Conservation (phyloP, 495 filamentous ascomycete species). For the Ramalina peruviana region DNA sequence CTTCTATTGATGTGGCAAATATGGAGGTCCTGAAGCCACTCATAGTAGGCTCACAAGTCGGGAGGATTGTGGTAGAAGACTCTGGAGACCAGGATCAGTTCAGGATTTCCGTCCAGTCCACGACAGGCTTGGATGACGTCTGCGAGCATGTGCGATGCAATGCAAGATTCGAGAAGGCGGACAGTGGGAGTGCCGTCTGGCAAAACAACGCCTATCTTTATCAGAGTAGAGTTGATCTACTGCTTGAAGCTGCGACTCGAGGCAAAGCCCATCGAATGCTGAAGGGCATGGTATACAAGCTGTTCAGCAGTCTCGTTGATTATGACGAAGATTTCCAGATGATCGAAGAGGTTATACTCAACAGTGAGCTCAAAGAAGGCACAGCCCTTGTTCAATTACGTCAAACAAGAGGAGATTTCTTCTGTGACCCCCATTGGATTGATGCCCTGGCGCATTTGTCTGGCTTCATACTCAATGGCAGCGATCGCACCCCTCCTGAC, state of each 20-base stretch:
- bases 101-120: too few species aligned
- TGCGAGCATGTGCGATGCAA: too few species aligned
- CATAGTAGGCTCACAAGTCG: conserved; percentile 20
- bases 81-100: too few species aligned
- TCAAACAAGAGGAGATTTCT: conserved; percentile 22
- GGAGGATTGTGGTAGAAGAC: too few species aligned
- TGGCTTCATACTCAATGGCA: conserved; percentile 51
- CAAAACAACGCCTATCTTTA: conserved; percentile 22
- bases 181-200: too few species aligned
- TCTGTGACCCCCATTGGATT: conserved; percentile 27
- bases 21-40: conserved; percentile 57
- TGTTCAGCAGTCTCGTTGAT: conserved; percentile 48
- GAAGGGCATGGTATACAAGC: conserved; percentile 50
- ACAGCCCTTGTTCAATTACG: conserved; percentile 25
- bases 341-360: conserved; percentile 51
- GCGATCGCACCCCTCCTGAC: conserved; percentile 41
- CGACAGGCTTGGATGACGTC: too few species aligned
- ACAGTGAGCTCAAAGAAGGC: conserved; percentile 29
- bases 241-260: conserved; percentile 20
- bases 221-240: conserved; percentile 27
- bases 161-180: too few species aligned
- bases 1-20: conserved; percentile 45
- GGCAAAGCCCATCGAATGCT: conserved; percentile 23
- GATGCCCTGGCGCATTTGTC: conserved; percentile 30
- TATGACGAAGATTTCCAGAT: conserved; percentile 46